A percentile compares a stretch with the other conserved stretches of the same genome.
Evolutionary conservation across 2,329 filamentous ascomycete genomes (phyloP).

Genomic region (Ascochyta fabae): DNA sequence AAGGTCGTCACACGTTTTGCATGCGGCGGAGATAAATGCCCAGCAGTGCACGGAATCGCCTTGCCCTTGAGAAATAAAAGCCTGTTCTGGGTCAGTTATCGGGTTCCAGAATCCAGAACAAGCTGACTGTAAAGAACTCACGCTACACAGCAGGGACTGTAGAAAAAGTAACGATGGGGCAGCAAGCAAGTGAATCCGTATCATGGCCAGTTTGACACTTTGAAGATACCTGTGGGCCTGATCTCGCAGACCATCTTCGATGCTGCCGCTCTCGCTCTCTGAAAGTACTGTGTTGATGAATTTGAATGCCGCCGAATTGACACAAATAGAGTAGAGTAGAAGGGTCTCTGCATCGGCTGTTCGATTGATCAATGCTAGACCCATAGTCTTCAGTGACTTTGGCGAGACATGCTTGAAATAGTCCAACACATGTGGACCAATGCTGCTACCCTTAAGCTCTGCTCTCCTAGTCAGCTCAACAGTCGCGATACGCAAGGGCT

Average conservation of each 20-base stretch:
- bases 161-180: conserved; percentile 23
- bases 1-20: conserved; percentile 29
- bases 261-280: conserved; percentile 7
- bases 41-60: conserved; percentile 30
- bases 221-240: conserved; percentile 18
- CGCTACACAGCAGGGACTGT: conserved; percentile 28
- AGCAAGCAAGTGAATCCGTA: conserved; percentile 25
- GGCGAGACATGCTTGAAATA: conserved; percentile 31
- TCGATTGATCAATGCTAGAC: conserved; percentile 24
- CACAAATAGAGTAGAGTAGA: conserved; percentile 31
- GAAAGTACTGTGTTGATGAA: conserved; percentile 27
- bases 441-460: conserved; percentile 24
- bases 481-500: neutral
- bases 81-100: conserved; percentile 10
- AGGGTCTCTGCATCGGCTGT: conserved; percentile 20
- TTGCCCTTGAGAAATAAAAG: conserved; percentile 26
- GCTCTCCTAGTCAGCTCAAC: neutral
- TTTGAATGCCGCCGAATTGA: conserved; percentile 27
- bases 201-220: conserved; percentile 25
- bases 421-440: conserved; percentile 26
- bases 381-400: conserved; percentile 27
- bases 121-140: conserved; percentile 15
- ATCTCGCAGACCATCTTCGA: conserved; percentile 19
- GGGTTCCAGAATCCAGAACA: neutral
- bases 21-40: conserved; percentile 27